Evolutionary conservation across 208 protist species (phyloP).

Genomic region (Leptomonas pyrrhocoris): DNA sequence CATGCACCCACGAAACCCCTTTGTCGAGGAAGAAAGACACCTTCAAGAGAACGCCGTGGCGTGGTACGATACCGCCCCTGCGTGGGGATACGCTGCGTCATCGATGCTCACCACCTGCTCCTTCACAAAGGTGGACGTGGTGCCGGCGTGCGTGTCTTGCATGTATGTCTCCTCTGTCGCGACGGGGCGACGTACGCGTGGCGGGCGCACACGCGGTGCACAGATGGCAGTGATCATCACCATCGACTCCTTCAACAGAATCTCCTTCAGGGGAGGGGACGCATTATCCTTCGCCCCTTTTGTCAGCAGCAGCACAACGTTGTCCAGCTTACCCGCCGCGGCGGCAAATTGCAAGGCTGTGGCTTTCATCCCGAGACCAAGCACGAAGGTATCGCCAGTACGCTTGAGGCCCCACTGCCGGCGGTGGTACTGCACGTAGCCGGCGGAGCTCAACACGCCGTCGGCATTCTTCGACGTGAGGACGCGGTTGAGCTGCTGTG

Average conservation of each 20-base stretch:
- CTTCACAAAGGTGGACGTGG: slow-evolving; percentile 8
- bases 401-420: slow-evolving; percentile 78
- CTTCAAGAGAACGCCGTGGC: background rate
- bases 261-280: slow-evolving; percentile 55
- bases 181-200: background rate
- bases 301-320: slow-evolving; percentile 71
- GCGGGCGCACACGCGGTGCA: slow-evolving; percentile 15
- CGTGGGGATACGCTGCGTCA: slow-evolving; percentile 2
- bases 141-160: background rate
- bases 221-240: slow-evolving; percentile 30
- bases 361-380: slow-evolving; percentile 80
- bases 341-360: slow-evolving; percentile 85
- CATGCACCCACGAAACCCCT: too few species aligned
- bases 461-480: slow-evolving; percentile 46
- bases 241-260: slow-evolving; percentile 43
- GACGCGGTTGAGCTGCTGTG: slow-evolving; percentile 46
- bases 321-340: slow-evolving; percentile 73
- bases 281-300: slow-evolving; percentile 56
- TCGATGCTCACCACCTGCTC: slow-evolving; percentile 25
- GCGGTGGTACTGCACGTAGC: slow-evolving; percentile 66
- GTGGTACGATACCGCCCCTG: background rate
- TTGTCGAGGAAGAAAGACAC: background rate
- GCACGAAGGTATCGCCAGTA: slow-evolving; percentile 31
- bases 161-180: background rate
- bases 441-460: slow-evolving; percentile 40